phyloP scores from a whole-genome alignment of 2,329 filamentous ascomycete species.

The Rutstroemia sydowiana region DNA sequence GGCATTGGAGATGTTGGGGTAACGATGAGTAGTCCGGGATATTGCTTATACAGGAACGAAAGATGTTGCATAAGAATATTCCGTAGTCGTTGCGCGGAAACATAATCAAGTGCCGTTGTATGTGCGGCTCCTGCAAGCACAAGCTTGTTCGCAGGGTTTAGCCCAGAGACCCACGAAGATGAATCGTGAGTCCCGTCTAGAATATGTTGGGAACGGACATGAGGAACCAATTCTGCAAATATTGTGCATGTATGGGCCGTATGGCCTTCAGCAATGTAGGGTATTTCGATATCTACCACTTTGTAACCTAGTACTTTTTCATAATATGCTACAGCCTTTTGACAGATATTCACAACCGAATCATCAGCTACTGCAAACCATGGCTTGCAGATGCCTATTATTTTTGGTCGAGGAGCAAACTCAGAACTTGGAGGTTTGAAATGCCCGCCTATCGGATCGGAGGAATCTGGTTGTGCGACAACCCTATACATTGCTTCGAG shows the following conservation, averaged over 20 bases:
- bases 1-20: conserved; percentile 69
- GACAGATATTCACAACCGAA: conserved; percentile 53
- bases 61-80: conserved; percentile 73
- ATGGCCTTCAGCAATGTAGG: conserved; percentile 61
- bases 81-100: conserved; percentile 67
- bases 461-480: conserved; percentile 64
- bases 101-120: conserved; percentile 60
- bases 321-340: conserved; percentile 53
- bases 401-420: conserved; percentile 45
- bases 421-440: conserved; percentile 47
- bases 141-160: conserved; percentile 63
- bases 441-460: conserved; percentile 48
- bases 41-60: conserved; percentile 56
- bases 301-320: conserved; percentile 42
- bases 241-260: conserved; percentile 71
- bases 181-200: neutral
- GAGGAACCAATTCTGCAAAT: conserved; percentile 58
- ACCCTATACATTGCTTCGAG: conserved; percentile 73
- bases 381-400: conserved; percentile 59
- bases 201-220: conserved; percentile 28
- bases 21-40: conserved; percentile 71
- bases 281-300: conserved; percentile 54
- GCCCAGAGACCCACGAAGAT: conserved; percentile 41
- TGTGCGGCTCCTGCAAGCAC: conserved; percentile 57
- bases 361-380: conserved; percentile 66